Evolutionary conservation across 495 filamentous ascomycete species (phyloP), one percentile per base, ranked within the genome.

Genomic region (Daldinia caldariorum): DNA sequence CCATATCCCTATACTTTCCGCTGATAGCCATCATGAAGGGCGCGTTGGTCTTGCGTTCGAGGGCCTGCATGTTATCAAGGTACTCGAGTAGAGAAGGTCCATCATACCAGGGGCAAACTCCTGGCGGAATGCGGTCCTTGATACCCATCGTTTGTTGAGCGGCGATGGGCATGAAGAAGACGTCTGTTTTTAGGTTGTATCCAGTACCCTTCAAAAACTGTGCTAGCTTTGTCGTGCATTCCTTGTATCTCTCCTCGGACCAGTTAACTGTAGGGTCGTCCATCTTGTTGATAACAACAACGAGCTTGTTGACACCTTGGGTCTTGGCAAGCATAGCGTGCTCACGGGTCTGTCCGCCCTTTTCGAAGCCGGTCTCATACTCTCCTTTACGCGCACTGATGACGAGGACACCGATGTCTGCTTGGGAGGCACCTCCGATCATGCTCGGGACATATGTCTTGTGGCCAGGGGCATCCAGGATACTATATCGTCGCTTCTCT

Each of bases 281-380:
- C 96, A 98, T 98, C 81, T 83, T 99, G 86, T 98, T 99, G 69
- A 99, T 93, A 31, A 87, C 95, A 20, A 99, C 88, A 3, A 98
- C 83, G 18, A 99, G 87, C 79, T 97, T 97, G 83, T 92, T 92
- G 34, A 99, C 95, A 75, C 95, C 94, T 76, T 97, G 93, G n/a
- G 97, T 99, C 79, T 97, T 96, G 55, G 95, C 95, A 57, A 99
- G 84, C 77, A 99, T 90, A 50, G 95, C 95, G 79, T 99, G 95
- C 83, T 99, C 95, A 75, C 95, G 86, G 47, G 96, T 99, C 79
- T 99, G 95, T 14, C 96, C 95, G 58, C 95, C 95, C 82, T 96
- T 97, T 77, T 98, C 95, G 78, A 99, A 99, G n/a, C 95, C 95
- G 39, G 95, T 98, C 82, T 99, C 95, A 77, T 99, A 99, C 81